Evolutionary conservation across 805 yeast genomes (phyloP), one percentile per base, ranked within the genome.

Genomic region (Pichia insulana): DNA sequence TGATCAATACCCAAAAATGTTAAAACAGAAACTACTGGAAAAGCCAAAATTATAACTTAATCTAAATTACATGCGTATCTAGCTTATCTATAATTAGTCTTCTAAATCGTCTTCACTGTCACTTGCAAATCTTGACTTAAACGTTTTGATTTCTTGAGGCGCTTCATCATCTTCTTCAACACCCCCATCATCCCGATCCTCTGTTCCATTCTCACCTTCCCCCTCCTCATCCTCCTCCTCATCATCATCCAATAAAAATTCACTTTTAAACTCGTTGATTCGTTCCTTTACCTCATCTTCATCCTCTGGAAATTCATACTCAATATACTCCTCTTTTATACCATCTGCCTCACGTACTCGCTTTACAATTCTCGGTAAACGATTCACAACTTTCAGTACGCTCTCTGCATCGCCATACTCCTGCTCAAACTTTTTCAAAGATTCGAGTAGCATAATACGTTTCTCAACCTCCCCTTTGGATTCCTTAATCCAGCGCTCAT

Each of bases 241-340:
- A 12, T 41, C 37, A 15, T 45, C 36, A 2, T 6, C 13, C 2
- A 13, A 11, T 32, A 37, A 10, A 36, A 48, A 48, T 2, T 31
- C 40, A 7, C 20, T 15, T 11, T 40, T 46, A 15, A 48, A 48
- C 7, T 36, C 40, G 8, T 43, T 48, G 17, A 50, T 40, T 20
- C 50, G 50, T 26, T 41, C 37, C 25, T 50, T 43, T 28, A 49
- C 42, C 37, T 48, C 56, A 27, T 49, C 49, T 36, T 64, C 69
- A 49, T 79, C 84, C 36, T 80, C 84, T 1, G 89, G 85, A 52
- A 83, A 86, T 4, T 73, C 61, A 57, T 78, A 82, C 43, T 78
- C 88, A 40, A 67, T 53, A 49, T 68, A 68, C 51, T 79, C 86
- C 45, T 73, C 70, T 2, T 67, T 54, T 2, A 75, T 80, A 37